A percentile compares a stretch with the other conserved stretches of the same genome.
Evolutionary conservation across 2,329 filamentous ascomycete genomes (phyloP).

Genomic region (Aureobasidium sp.): DNA sequence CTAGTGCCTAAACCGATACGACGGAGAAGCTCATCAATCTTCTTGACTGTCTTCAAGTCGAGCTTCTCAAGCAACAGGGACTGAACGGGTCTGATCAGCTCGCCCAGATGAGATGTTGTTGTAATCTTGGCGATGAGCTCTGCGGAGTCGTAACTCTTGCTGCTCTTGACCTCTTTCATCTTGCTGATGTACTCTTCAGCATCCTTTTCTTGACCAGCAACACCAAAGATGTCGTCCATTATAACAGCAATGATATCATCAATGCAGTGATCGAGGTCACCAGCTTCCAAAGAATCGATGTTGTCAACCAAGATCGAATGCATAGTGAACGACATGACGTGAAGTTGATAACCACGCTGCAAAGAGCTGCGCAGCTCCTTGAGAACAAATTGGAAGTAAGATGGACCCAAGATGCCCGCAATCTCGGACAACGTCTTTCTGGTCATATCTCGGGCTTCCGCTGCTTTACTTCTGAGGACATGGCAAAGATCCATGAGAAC

Average conservation of each 20-base stretch:
- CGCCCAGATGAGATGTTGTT: conserved; percentile 65
- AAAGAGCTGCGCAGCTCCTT: conserved; percentile 82
- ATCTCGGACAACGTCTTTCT: conserved; percentile 83
- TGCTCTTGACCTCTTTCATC: conserved; percentile 97
- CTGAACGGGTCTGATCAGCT: conserved; percentile 72
- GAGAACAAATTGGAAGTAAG: conserved; percentile 85
- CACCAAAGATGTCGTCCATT: conserved; percentile 96
- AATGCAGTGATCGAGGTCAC: conserved; percentile 85
- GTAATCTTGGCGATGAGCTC: conserved; percentile 80
- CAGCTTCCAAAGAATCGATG: conserved; percentile 65
- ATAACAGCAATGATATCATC: conserved; percentile 71
- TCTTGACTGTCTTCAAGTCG: conserved; percentile 72
- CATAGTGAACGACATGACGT: conserved; percentile 90
- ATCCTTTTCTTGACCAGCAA: conserved; percentile 90
- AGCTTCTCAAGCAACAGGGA: conserved; percentile 76
- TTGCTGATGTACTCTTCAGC: conserved; percentile 90
- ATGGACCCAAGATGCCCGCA: conserved; percentile 68
- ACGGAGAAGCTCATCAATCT: conserved; percentile 81
- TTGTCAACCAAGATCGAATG: conserved; percentile 80
- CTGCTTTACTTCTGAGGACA: conserved; percentile 80
- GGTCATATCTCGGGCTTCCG: conserved; percentile 85
- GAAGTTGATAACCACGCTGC: conserved; percentile 80
- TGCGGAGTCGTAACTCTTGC: conserved; percentile 97
- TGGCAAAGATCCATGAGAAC: conserved; percentile 89
- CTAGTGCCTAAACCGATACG: conserved; percentile 77